Conservation (phyloP, 257 asterid genomes). For the Solanum sejunctum region DNA sequence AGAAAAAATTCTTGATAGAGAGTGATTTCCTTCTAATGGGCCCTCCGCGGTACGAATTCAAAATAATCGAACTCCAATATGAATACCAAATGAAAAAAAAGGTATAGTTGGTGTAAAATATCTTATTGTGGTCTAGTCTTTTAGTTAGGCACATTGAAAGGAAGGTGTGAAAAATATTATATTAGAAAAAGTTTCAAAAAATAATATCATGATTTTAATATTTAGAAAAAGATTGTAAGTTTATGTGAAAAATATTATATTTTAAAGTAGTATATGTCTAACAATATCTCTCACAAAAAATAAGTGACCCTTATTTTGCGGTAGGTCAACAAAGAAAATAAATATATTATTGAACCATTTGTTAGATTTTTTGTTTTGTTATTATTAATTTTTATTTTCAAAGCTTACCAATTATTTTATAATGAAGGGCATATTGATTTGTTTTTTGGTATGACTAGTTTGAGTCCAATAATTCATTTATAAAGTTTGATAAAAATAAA, state of each 20-base stretch:
- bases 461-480: no score
- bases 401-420: neutral
- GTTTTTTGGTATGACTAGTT: neutral
- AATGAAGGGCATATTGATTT: neutral
- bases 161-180: neutral
- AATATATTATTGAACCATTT: neutral
- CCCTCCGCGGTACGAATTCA: no score
- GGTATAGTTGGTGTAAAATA: neutral
- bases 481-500: no score
- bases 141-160: neutral
- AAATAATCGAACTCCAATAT: no score
- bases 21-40: no score
- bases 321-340: neutral
- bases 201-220: neutral
- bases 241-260: neutral
- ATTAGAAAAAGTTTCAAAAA: neutral
- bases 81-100: no score
- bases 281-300: neutral
- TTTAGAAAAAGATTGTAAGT: neutral
- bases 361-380: neutral
- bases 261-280: no score
- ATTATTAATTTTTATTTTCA: neutral
- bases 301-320: neutral
- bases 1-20: no score
- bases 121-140: neutral